phyloP scores from a whole-genome alignment of 2,329 filamentous ascomycete species.

The Akanthomyces uredinophilus region DNA sequence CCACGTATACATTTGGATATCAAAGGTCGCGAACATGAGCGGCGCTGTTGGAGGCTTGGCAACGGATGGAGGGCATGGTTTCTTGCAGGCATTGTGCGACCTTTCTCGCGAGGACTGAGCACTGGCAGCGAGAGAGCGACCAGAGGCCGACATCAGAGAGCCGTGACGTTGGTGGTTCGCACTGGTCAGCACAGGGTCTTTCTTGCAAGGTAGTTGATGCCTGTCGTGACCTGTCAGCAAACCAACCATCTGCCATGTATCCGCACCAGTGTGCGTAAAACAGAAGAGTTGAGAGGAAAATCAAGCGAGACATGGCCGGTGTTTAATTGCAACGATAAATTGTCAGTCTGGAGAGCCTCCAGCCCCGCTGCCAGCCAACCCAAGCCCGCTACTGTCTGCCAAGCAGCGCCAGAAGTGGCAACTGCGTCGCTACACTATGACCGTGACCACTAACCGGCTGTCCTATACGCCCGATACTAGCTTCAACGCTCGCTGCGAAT shows the following conservation, averaged over 20 bases:
- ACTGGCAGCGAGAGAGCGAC: background rate
- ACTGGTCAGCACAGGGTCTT: background rate
- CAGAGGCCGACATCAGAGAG: background rate
- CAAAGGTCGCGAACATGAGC: background rate
- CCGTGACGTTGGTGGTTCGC: no score
- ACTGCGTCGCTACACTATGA: background rate
- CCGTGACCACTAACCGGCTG: background rate
- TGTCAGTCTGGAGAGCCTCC: background rate
- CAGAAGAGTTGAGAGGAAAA: background rate
- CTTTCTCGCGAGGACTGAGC: no score
- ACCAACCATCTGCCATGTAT: background rate
- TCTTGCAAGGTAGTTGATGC: no score
- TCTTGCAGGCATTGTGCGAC: background rate
- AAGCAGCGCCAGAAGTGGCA: background rate
- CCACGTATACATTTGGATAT: background rate
- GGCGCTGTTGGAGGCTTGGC: constrained; percentile 4
- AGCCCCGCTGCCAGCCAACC: background rate
- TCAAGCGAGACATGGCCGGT: background rate
- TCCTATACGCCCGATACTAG: background rate
- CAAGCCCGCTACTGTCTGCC: background rate
- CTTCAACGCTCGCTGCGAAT: background rate
- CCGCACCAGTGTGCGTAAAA: no score
- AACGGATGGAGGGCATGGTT: background rate
- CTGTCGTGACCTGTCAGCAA: background rate
- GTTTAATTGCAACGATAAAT: constrained; percentile 8